Evolutionary conservation across 768 basidiomycete genomes (phyloP).

Genomic region (Suillus hirtellus): DNA sequence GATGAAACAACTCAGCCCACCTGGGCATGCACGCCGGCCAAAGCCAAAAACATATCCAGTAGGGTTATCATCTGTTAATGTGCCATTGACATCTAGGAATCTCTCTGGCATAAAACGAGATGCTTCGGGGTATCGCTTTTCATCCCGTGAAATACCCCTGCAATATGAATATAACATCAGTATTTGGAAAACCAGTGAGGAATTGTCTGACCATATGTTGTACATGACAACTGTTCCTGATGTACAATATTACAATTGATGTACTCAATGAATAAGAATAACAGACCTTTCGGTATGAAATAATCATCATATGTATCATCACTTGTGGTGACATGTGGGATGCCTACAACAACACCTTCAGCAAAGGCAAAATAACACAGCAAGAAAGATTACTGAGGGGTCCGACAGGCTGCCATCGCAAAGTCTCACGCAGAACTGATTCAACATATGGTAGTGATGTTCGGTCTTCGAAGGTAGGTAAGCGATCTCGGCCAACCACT

Average conservation of each 20-base stretch:
- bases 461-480: neutral
- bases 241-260: neutral
- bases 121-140: conserved; percentile 1
- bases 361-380: neutral
- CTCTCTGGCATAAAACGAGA: conserved; percentile 9
- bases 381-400: neutral
- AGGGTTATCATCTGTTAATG: neutral
- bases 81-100: neutral
- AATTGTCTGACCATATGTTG: conserved; percentile 2
- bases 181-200: neutral
- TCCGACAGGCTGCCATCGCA: neutral
- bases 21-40: conserved; percentile 1
- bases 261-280: neutral
- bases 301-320: conserved; percentile 44
- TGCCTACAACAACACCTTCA: neutral
- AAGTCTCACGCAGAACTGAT: conserved; percentile 5
- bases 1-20: neutral
- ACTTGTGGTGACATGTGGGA: conserved; percentile 29
- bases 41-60: conserved; percentile 3
- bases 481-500: conserved; percentile 5
- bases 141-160: conserved; percentile 11
- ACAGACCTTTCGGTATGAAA: conserved; percentile 49
- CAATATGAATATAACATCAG: neutral
- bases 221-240: neutral
- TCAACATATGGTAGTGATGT: neutral